Conservation (phyloP, 345 rosid genomes). For the Arabis alpina region DNA sequence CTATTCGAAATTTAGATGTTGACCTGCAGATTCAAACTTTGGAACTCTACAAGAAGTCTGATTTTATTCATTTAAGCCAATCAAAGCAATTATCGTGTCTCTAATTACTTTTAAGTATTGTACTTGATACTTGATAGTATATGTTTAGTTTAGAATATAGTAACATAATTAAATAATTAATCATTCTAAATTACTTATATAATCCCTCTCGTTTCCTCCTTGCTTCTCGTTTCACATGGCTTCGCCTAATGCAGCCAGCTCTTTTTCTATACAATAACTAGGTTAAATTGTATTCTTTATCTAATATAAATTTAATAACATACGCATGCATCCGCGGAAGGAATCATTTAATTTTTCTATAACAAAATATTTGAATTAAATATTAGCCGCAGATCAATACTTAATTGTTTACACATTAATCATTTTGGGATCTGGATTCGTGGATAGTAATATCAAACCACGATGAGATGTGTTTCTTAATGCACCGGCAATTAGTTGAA, state of each 20-base stretch:
- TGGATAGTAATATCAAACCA: slow-evolving; percentile 30
- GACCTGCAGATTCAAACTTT: slow-evolving; percentile 41
- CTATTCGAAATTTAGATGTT: slow-evolving; percentile 38
- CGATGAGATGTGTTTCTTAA: slow-evolving; percentile 42
- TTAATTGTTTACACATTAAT: slow-evolving; percentile 4
- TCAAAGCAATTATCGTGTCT: slow-evolving; percentile 32
- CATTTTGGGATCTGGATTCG: slow-evolving; percentile 40
- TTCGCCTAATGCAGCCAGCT: slow-evolving; percentile 45
- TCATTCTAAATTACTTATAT: slow-evolving; percentile 2
- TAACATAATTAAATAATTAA: slow-evolving; percentile 7
- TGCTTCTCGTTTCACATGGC: slow-evolving; percentile 44
- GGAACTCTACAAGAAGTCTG: slow-evolving; percentile 28
- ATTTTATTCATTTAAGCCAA: slow-evolving; percentile 3
- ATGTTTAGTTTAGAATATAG: slow-evolving; percentile 18
- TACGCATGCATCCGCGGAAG: slow-evolving; percentile 45
- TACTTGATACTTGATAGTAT: slow-evolving; percentile 41
- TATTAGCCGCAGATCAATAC: slow-evolving; percentile 28
- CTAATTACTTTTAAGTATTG: slow-evolving; percentile 26
- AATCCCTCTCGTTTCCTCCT: slow-evolving; percentile 25
- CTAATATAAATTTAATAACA: slow-evolving; percentile 22
- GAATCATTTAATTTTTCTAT: slow-evolving; percentile 40
- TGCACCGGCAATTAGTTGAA: slow-evolving; percentile 39
- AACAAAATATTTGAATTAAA: slow-evolving; percentile 15
- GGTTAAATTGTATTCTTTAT: neutral
- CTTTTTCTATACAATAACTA: slow-evolving; percentile 24